Base-by-base conservation (phyloP, 2,329 filamentous ascomycete species). In the Arachnopeziza araneosa region DNA sequence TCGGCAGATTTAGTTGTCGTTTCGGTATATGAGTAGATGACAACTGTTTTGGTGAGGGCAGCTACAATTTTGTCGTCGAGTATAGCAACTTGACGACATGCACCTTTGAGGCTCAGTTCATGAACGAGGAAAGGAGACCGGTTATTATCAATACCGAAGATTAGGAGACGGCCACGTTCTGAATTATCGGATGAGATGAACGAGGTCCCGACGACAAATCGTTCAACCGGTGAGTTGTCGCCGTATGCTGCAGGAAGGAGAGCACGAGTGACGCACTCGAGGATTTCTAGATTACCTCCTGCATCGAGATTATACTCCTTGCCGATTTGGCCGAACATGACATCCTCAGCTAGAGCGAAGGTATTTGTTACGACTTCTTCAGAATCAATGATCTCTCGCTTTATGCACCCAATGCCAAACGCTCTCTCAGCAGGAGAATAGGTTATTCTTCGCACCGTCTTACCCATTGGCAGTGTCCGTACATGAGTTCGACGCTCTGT, bases 191-290 rank as follows among this genome's bases (percentile, higher is more conserved):
- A 75, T 10, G 50, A 22, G 51, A 68, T 58, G 19, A 89, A 93
- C 58, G 90, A 90, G 0, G 95, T 98, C 7, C 95, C 95, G 7
- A 98, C 84, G n/a, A 98, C 78, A 70, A 98, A 98, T 50, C 92
- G 81, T 72, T 98, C 93, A 0, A 81, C 82, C 78, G 69, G 69
- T 17, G 79, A 76, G 22, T 79, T 79, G 32, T 81, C 77, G 19
- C 80, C 80, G 56, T 82, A 79, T 2, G 79, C 80, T 44, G 82
- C 87, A 1, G 82, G 79, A 14, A 97, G 79, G 66, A 91, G 84
- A 6, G 90, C 87, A 36, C 90, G 84, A 60, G 96, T 86, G 8
- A 96, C 87, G 63, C 88, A 87, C 74, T 98, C 95, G 2, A 97
- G 84, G 52, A 98, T 77, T 74, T 99, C 95, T 1, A 78, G 67